Evolutionary conservation across 2,329 filamentous ascomycete genomes (phyloP), one percentile per base, ranked within the genome.

Genomic region (Saccharata proteae): DNA sequence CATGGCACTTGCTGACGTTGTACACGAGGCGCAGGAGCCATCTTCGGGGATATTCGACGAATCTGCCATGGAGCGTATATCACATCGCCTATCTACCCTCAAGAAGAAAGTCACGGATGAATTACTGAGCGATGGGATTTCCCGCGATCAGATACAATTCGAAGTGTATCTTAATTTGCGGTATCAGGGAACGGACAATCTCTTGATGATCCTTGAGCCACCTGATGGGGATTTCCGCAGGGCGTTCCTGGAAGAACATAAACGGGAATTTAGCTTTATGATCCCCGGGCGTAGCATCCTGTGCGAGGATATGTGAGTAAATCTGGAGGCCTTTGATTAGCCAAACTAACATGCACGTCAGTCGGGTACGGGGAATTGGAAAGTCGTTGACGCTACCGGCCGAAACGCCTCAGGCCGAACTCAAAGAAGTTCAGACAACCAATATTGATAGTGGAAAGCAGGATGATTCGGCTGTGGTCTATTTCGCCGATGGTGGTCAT

Each of bases 51-150:
- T 53, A 4, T 46, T 54, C 0, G 47, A 27, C 10, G 25, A 43
- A 3, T 43, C 37, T 26, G 42, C 40, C 3, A 16, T 42, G 14
- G 26, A 40, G 13, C 32, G 29, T 8, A 26, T 85, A 1, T 77
- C 84, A 35, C 78, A 84, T 52, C 67, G 74, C n/a, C 80, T 86
- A 19, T 30, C 77, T 6, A 29, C 74, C 32, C 62, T 88, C 21
- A 80, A 75, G 51, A 63, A 69, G 11, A 76, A 71, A 43, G 80
- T 79, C 0, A 62, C 64, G 3, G 54, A 62, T 16, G 65, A 71
- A 2, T 60, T 86, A 2, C 57, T 59, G 13, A 72, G 74, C 3
- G 80, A 86, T 51, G 80, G 80, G 0, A 85, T 86, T 10, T n/a
- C 37, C 0, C 29, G 29, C 1, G 30, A 38, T 10, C 28, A 30